Percentiles rank a stretch among this genome's conserved stretches.
These are phyloP conservation scores for Chalciporus piperatus DNA, from an alignment of 768 basidiomycete species.

Conservation along the genomic window DNA sequence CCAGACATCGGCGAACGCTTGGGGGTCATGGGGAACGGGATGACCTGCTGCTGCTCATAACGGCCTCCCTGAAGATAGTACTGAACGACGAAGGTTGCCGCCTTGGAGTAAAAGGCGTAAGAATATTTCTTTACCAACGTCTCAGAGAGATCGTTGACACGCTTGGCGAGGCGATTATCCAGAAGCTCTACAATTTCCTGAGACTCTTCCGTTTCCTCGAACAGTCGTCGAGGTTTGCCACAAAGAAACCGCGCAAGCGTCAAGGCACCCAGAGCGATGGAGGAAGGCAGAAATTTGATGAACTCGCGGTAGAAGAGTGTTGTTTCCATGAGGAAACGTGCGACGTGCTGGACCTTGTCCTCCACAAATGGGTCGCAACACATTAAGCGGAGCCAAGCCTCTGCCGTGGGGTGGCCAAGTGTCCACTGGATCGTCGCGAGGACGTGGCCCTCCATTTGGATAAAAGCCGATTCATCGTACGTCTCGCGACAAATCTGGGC, in stretches of 20 bases:
- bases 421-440: conserved; percentile 95
- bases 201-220: conserved; percentile 83
- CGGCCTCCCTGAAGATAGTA: conserved; percentile 89
- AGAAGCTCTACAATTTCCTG: conserved; percentile 82
- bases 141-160: conserved; percentile 91
- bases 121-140: conserved; percentile 99
- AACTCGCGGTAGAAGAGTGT: conserved; percentile 98
- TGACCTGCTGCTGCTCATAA: conserved; percentile 49
- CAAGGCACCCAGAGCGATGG: conserved; percentile 86
- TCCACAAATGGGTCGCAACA: conserved; percentile 75
- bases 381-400: conserved; percentile 90
- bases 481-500: conserved; percentile 94
- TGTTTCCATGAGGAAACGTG: conserved; percentile 98
- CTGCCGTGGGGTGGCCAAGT: conserved; percentile 95
- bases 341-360: conserved; percentile 91
- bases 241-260: conserved; percentile 88
- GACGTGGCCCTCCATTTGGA: conserved; percentile 99
- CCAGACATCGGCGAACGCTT: conserved; percentile 43
- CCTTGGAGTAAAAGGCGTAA: conserved; percentile 93
- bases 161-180: conserved; percentile 81
- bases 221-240: conserved; percentile 70
- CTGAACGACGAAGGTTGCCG: conserved; percentile 89
- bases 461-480: conserved; percentile 95
- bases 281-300: conserved; percentile 78
- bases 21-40: conserved; percentile 64